These are phyloP conservation scores for Escallonia herrerae DNA, from an alignment of 129 eudicot genomes.

Conservation along the genomic window DNA sequence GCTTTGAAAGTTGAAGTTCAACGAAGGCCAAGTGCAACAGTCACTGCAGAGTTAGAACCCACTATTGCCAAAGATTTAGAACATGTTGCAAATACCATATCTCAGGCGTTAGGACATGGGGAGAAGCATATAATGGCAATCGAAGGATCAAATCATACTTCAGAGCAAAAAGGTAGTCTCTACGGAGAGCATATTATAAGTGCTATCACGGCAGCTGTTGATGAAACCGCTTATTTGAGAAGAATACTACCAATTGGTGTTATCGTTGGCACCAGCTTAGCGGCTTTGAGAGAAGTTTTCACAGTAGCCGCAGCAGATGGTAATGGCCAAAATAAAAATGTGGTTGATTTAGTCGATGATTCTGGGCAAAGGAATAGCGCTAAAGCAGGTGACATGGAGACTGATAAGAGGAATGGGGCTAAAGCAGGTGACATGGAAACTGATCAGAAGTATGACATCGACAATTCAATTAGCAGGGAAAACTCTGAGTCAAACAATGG, in stretches of 20 bases:
- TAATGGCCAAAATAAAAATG: constrained; percentile 12
- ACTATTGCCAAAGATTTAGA: constrained; percentile 53
- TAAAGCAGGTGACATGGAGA: no score
- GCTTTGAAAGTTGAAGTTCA: constrained; percentile 59
- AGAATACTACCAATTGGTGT: constrained; percentile 76
- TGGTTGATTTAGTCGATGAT: constrained; percentile 16
- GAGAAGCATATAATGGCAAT: constrained; percentile 16
- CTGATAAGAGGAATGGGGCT: no score
- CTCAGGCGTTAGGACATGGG: constrained; percentile 44
- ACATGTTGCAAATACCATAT: constrained; percentile 47
- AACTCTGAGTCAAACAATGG: constrained; percentile 17
- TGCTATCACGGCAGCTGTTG: constrained; percentile 55
- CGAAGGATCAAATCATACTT: constrained; percentile 24
- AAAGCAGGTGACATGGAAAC: constrained; percentile 14
- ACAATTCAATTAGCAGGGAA: constrained; percentile 14
- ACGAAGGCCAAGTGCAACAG: constrained; percentile 44
- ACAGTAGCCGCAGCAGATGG: constrained; percentile 28
- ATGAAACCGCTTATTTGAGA: constrained; percentile 54
- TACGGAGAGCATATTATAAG: constrained; percentile 43
- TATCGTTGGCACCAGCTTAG: constrained; percentile 73
- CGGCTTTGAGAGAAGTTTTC: constrained; percentile 51
- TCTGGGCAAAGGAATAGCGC: constrained; percentile 16
- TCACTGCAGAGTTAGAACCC: constrained; percentile 45
- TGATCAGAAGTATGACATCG: constrained; percentile 18
- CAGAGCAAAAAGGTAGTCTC: constrained; percentile 31